Conservation (phyloP, 495 filamentous ascomycete species). For the Lasiosphaeriaceae sp. region DNA sequence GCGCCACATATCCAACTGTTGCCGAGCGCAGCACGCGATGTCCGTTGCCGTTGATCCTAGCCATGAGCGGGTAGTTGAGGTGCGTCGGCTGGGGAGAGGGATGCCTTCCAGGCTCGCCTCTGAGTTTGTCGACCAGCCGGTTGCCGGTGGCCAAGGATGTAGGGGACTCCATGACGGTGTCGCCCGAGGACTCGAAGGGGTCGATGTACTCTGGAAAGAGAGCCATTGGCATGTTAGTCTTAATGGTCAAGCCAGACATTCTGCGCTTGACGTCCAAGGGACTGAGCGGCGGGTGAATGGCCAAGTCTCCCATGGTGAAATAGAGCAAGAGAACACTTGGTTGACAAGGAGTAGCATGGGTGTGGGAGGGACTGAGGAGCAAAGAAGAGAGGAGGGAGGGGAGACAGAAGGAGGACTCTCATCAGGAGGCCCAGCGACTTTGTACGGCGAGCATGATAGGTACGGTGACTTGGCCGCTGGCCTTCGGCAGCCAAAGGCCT, state of each 20-base stretch:
- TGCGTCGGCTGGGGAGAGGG: slow-evolving; percentile 93
- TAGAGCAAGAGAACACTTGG: neutral
- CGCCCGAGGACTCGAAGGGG: slow-evolving; percentile 33
- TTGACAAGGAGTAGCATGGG: neutral
- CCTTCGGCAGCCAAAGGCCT: neutral
- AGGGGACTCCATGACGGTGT: slow-evolving; percentile 31
- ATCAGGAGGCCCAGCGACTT: slow-evolving; percentile 1
- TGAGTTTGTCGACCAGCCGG: slow-evolving; percentile 30
- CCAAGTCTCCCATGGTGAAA: slow-evolving; percentile 24
- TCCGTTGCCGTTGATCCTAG: slow-evolving; percentile 52
- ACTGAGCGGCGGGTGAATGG: slow-evolving; percentile 11
- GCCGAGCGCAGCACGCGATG: slow-evolving; percentile 74
- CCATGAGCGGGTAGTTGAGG: slow-evolving; percentile 66
- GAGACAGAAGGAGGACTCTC: neutral
- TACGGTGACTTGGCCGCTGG: neutral
- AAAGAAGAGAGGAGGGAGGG: neutral
- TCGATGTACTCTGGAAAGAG: slow-evolving; percentile 40
- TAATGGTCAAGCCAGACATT: slow-evolving; percentile 35
- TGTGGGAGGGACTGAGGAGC: neutral
- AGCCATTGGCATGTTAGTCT: slow-evolving; percentile 39
- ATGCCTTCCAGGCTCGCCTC: slow-evolving; percentile 35
- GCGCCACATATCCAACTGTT: slow-evolving; percentile 92
- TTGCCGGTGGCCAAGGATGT: slow-evolving; percentile 24
- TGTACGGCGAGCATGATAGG: slow-evolving; percentile 6
- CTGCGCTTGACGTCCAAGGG: slow-evolving; percentile 21